These are phyloP conservation scores for Epichloe amarillans DNA, from an alignment of 2,329 filamentous ascomycete genomes.

Conservation along the genomic window DNA sequence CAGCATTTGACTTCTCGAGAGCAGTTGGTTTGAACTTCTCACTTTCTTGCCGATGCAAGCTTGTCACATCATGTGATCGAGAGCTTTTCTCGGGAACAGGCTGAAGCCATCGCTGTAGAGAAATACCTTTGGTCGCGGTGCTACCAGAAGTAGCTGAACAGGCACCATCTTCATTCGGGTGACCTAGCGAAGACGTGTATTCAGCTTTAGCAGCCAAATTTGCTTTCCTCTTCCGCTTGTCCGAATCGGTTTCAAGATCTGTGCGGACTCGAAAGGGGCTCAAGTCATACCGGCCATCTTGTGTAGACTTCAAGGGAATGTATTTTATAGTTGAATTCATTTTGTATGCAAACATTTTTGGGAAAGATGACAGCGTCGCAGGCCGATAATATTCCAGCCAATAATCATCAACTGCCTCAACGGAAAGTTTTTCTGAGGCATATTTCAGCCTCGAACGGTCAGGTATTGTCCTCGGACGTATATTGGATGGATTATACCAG, in stretches of 20 bases:
- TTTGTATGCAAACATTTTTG: slow-evolving; percentile 84
- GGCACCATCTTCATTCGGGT: slow-evolving; percentile 25
- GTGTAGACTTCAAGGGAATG: slow-evolving; percentile 59
- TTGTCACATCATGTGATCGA: not conserved
- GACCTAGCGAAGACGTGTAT: slow-evolving; percentile 21
- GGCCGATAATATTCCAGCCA: slow-evolving; percentile 97
- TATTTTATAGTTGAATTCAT: slow-evolving; percentile 84
- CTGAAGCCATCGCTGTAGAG: slow-evolving; percentile 50
- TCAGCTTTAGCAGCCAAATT: slow-evolving; percentile 58
- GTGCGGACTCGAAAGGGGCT: slow-evolving; percentile 78
- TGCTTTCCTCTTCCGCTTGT: slow-evolving; percentile 51
- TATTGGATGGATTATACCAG: slow-evolving; percentile 69
- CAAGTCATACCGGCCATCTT: slow-evolving; percentile 65
- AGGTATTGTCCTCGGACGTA: slow-evolving; percentile 49
- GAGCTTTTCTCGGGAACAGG: slow-evolving; percentile 26
- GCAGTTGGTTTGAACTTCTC: slow-evolving; percentile 40
- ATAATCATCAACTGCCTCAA: slow-evolving; percentile 73
- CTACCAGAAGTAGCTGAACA: slow-evolving; percentile 26
- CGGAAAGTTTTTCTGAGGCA: slow-evolving; percentile 26
- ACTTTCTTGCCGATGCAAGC: not conserved
- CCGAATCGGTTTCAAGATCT: slow-evolving; percentile 44
- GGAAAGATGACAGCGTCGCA: slow-evolving; percentile 71
- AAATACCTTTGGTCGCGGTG: slow-evolving; percentile 33
- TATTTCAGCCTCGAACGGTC: slow-evolving; percentile 27
- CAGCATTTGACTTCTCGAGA: slow-evolving; percentile 65